Conservation (phyloP, 352 stramenopile species). For the Pythium coloratum region DNA sequence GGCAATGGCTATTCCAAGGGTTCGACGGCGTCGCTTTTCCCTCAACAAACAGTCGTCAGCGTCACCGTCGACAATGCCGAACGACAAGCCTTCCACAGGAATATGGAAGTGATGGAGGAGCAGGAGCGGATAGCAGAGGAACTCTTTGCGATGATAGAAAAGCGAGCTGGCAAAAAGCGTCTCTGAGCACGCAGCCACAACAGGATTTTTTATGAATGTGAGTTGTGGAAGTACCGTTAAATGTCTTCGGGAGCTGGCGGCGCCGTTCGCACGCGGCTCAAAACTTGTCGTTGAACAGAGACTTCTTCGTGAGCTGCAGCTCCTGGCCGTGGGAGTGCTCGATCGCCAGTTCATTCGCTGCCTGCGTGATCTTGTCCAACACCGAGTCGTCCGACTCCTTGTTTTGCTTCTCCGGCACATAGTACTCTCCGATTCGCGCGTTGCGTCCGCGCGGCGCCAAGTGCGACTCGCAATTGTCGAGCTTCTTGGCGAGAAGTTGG, state of each 20-base stretch:
- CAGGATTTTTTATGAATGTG: constrained; percentile 10
- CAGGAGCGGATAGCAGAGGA: constrained; percentile 85
- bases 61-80: constrained; percentile 67
- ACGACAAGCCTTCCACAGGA: constrained; percentile 49
- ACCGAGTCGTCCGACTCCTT: constrained; percentile 76
- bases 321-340: constrained; percentile 81
- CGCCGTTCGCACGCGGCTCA: constrained; percentile 21
- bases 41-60: constrained; percentile 53
- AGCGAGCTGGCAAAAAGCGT: constrained; percentile 43
- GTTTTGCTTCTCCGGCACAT: constrained; percentile 81
- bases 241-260: background rate
- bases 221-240: background rate
- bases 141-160: constrained; percentile 80
- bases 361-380: constrained; percentile 87
- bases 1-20: constrained; percentile 49
- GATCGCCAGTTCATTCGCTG: constrained; percentile 84
- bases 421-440: constrained; percentile 84
- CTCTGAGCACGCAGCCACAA: constrained; percentile 33
- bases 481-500: constrained; percentile 80
- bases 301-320: constrained; percentile 83
- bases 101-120: constrained; percentile 70
- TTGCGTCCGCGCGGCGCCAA: constrained; percentile 56
- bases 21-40: constrained; percentile 50
- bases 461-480: constrained; percentile 73
- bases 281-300: constrained; percentile 84